Evolutionary conservation across 2,329 filamentous ascomycete genomes (phyloP).

Genomic region (Aspergillus spinulosporus): DNA sequence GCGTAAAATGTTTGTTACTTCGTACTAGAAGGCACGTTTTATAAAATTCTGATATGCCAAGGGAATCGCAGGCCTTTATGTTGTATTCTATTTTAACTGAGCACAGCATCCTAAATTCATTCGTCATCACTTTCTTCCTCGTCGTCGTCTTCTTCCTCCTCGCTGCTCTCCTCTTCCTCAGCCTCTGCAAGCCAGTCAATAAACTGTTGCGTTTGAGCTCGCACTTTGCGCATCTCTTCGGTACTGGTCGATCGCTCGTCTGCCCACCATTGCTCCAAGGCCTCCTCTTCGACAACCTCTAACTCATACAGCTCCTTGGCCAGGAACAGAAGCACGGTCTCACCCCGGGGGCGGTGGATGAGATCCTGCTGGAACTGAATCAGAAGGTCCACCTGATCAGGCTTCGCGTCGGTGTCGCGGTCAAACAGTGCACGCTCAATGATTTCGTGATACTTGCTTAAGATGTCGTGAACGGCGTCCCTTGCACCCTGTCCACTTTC

Average conservation of each 20-base stretch:
- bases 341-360: slow-evolving; percentile 62
- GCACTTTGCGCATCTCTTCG: slow-evolving; percentile 70
- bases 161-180: slow-evolving; percentile 67
- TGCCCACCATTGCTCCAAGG: slow-evolving; percentile 84
- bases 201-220: slow-evolving; percentile 72
- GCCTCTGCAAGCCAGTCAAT: slow-evolving; percentile 83
- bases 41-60: background rate
- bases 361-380: slow-evolving; percentile 80
- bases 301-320: slow-evolving; percentile 82
- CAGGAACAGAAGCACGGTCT: slow-evolving; percentile 70
- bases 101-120: slow-evolving; percentile 3
- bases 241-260: slow-evolving; percentile 68
- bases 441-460: slow-evolving; percentile 64
- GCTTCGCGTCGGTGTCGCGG: slow-evolving; percentile 51
- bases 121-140: slow-evolving; percentile 28
- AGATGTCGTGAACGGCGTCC: slow-evolving; percentile 64
- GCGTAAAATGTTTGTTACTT: too few relatives aligned
- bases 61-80: background rate
- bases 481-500: slow-evolving; percentile 58
- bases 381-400: slow-evolving; percentile 82
- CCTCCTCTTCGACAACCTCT: slow-evolving; percentile 86
- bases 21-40: too few relatives aligned
- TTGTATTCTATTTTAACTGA: background rate
- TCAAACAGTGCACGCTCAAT: slow-evolving; percentile 62
- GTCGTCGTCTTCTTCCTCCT: slow-evolving; percentile 40